A percentile compares a stretch with the other conserved stretches of the same genome.
Conservation (phyloP, 1,284 basidiomycete genomes). For the Melampsora larici-populina region DNA sequence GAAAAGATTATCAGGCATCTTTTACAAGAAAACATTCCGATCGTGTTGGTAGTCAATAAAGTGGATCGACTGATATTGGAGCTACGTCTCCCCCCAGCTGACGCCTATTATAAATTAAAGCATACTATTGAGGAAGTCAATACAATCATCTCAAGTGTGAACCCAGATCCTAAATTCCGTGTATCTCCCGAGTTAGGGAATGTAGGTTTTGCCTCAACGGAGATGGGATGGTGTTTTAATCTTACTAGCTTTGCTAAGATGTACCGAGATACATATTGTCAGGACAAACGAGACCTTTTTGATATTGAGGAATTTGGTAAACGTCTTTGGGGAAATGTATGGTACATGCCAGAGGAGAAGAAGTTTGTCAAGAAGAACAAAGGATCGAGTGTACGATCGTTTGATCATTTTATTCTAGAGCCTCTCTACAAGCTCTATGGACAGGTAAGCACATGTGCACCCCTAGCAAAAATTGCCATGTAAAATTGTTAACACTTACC, state of each 20-base stretch:
- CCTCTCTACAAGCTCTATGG: slow-evolving; percentile 98
- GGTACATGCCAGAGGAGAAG: slow-evolving; percentile 73
- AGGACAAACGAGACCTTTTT: slow-evolving; percentile 54
- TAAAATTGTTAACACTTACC: neutral
- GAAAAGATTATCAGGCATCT: slow-evolving; percentile 82
- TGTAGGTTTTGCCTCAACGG: slow-evolving; percentile 92
- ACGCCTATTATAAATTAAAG: slow-evolving; percentile 98
- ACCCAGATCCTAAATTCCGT: slow-evolving; percentile 79
- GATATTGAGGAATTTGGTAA: slow-evolving; percentile 65
- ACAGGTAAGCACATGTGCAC: slow-evolving; percentile 54
- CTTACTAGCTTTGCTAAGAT: slow-evolving; percentile 89
- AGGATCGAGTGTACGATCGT: slow-evolving; percentile 76
- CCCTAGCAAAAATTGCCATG: neutral
- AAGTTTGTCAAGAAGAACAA: slow-evolving; percentile 83
- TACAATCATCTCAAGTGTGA: slow-evolving; percentile 83
- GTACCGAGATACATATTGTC: slow-evolving; percentile 88
- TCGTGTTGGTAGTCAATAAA: slow-evolving; percentile 95
- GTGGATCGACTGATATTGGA: slow-evolving; percentile 95
- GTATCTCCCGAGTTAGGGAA: slow-evolving; percentile 93
- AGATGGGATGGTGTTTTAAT: slow-evolving; percentile 98
- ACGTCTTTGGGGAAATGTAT: slow-evolving; percentile 97
- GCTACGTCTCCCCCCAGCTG: slow-evolving; percentile 86
- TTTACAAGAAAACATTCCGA: slow-evolving; percentile 79
- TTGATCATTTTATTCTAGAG: slow-evolving; percentile 94
- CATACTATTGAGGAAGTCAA: slow-evolving; percentile 99